Evolutionary conservation across 2,329 filamentous ascomycete species (phyloP), one percentile per base, ranked within the genome.

Genomic region (Geosmithia putterillii): DNA sequence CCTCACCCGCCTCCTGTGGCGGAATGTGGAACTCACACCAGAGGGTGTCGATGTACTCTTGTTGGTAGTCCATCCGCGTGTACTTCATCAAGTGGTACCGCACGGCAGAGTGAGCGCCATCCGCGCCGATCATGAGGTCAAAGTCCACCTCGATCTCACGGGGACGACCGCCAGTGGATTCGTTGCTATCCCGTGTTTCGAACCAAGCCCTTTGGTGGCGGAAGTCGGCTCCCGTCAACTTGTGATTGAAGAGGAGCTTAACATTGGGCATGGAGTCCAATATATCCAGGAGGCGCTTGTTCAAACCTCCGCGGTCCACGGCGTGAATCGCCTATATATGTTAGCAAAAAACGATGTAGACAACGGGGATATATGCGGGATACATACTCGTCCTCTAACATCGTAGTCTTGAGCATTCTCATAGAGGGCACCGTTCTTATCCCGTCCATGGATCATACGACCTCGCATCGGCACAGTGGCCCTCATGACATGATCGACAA

Each of bases 81-180:
- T 78, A 95, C 64, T 96, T 96, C 90, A 98, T 98, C 64, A 98
- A 69, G 57, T 96, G 88, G 58, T 87, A 94, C 42, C 92, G 75
- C 4, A 89, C 82, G 38, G 88, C 81, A 0, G 90, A 96, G 63
- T 98, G 90, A 1, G 92, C 92, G 7, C 92, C 92, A 55, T 98
- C 92, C 28, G 90, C 89, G 9, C 92, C 92, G 45, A 98, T 85
- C 66, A 98, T 79, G 51, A 95, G 77, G 61, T 96, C 89, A 52
- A 95, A 96, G n/a, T 70, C 61, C 19, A 94, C 74, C 56, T 94
- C 83, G 44, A 94, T 78, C 60, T 95, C 89, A 8, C 66, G 66
- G 1, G 73, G 65, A n/a, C 77, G 72, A 41, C 62, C 53, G 42
- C 64, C 57, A 19, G 57, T 49, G 17, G 54, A 48, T 2, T 60